A percentile compares a stretch with the other conserved stretches of the same genome.
These are phyloP conservation scores for Hypocrella siamensis DNA, from an alignment of 2,329 filamentous ascomycete species.

Conservation along the genomic window DNA sequence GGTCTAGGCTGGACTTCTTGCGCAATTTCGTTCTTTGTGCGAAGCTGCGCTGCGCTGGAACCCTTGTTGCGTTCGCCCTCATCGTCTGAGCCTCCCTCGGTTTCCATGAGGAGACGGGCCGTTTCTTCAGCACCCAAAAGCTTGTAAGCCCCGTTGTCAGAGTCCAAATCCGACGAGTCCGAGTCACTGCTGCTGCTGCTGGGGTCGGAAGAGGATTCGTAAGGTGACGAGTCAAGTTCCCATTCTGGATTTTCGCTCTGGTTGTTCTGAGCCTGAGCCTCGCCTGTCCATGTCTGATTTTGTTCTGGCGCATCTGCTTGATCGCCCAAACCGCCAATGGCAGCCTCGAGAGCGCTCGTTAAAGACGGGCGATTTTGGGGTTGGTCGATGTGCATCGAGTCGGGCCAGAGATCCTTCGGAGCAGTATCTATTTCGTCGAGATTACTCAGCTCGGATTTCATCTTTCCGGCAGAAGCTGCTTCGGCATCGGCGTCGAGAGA, in stretches of 20 bases:
- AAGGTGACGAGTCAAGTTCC: constrained; percentile 67
- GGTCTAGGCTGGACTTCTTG: constrained; percentile 57
- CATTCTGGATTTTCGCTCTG: constrained; percentile 52
- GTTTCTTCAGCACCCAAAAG: constrained; percentile 70
- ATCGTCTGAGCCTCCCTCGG: constrained; percentile 65
- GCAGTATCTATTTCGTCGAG: too few species aligned
- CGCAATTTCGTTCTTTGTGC: constrained; percentile 66
- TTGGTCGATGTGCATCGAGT: constrained; percentile 22
- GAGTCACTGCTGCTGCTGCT: constrained; percentile 39
- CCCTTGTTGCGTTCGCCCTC: constrained; percentile 40
- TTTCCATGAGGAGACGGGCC: constrained; percentile 71
- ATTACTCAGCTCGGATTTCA: too few species aligned
- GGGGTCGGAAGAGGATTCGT: constrained; percentile 49
- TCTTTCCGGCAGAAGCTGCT: too few species aligned
- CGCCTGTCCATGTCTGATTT: constrained; percentile 1
- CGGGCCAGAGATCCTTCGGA: too few species aligned
- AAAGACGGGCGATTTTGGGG: constrained; percentile 20
- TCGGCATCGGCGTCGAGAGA: neutral
- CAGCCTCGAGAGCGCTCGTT: constrained; percentile 27
- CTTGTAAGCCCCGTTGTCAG: constrained; percentile 48
- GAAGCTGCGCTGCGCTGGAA: constrained; percentile 32
- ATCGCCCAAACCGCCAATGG: constrained; percentile 20
- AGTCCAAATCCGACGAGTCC: constrained; percentile 40
- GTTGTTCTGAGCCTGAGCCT: constrained; percentile 14
- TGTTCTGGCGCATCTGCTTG: constrained; percentile 4